phyloP scores from a whole-genome alignment of 2,329 filamentous ascomycete species.

The Alternaria incomplexa region DNA sequence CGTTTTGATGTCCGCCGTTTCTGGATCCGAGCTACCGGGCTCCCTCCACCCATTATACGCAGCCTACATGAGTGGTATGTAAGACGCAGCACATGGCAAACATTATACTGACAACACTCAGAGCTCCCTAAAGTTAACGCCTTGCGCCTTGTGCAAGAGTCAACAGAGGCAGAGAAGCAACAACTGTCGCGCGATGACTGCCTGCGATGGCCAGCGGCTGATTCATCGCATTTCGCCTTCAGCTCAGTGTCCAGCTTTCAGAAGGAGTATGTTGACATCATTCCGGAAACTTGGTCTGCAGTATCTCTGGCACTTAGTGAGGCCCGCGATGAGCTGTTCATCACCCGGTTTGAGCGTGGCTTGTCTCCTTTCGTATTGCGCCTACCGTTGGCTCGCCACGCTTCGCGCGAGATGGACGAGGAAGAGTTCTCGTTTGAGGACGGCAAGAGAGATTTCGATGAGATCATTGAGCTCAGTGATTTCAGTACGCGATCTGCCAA shows the following conservation, averaged over 20 bases:
- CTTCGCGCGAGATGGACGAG: slow-evolving; percentile 77
- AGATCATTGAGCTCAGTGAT: slow-evolving; percentile 84
- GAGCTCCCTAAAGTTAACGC: slow-evolving; percentile 75
- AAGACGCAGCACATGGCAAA: neutral
- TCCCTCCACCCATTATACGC: slow-evolving; percentile 49
- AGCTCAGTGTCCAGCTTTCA: slow-evolving; percentile 65
- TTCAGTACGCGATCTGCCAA: slow-evolving; percentile 77
- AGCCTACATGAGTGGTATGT: slow-evolving; percentile 47
- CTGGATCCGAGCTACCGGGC: slow-evolving; percentile 33
- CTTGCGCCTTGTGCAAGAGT: slow-evolving; percentile 68
- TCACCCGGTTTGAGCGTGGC: slow-evolving; percentile 81
- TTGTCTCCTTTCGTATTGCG: slow-evolving; percentile 84
- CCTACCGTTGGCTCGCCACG: slow-evolving; percentile 82
- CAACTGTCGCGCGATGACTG: slow-evolving; percentile 42
- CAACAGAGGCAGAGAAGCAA: slow-evolving; percentile 58
- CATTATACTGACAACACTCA: slow-evolving; percentile 37
- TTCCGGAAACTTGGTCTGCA: slow-evolving; percentile 83
- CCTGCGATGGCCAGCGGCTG: slow-evolving; percentile 49
- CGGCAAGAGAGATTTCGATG: slow-evolving; percentile 77
- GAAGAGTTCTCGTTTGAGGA: slow-evolving; percentile 84
- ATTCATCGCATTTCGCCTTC: slow-evolving; percentile 43
- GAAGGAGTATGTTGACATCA: slow-evolving; percentile 80
- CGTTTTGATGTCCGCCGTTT: slow-evolving; percentile 49
- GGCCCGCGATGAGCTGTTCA: slow-evolving; percentile 80
- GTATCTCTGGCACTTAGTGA: slow-evolving; percentile 86